phyloP scores from a whole-genome alignment of 169 alveolate genomes.

The Amoebophrya sp. region DNA sequence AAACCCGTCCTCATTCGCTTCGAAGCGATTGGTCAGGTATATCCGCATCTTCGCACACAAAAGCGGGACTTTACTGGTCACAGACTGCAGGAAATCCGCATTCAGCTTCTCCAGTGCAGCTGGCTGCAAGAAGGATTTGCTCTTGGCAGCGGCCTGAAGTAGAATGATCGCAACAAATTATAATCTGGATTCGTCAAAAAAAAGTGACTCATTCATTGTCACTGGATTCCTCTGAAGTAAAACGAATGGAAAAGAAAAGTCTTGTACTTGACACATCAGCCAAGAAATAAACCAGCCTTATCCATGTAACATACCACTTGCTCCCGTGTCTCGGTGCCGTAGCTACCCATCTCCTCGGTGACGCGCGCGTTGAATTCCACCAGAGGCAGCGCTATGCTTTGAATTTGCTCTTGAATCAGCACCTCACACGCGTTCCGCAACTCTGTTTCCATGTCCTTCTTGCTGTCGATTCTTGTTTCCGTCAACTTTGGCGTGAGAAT shows the following conservation, averaged over 20 bases:
- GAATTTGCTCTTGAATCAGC: background rate
- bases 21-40: background rate
- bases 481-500: background rate
- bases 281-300: too few relatives aligned
- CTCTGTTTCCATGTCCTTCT: slow-evolving; percentile 20
- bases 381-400: background rate
- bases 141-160: too few relatives aligned
- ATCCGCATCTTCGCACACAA: background rate
- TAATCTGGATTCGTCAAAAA: too few relatives aligned
- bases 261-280: too few relatives aligned
- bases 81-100: background rate
- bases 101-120: background rate
- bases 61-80: background rate
- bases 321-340: too few relatives aligned
- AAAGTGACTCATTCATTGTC: too few relatives aligned
- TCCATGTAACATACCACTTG: too few relatives aligned
- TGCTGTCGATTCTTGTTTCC: background rate
- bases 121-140: background rate
- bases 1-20: too few relatives aligned
- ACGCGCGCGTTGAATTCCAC: background rate
- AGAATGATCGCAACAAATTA: too few relatives aligned
- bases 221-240: too few relatives aligned
- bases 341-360: background rate
- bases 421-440: background rate
- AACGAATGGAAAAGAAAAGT: too few relatives aligned